These are phyloP conservation scores for Aspergillus pseudoglaucus DNA, from an alignment of 2,329 filamentous ascomycete genomes.

Conservation along the genomic window DNA sequence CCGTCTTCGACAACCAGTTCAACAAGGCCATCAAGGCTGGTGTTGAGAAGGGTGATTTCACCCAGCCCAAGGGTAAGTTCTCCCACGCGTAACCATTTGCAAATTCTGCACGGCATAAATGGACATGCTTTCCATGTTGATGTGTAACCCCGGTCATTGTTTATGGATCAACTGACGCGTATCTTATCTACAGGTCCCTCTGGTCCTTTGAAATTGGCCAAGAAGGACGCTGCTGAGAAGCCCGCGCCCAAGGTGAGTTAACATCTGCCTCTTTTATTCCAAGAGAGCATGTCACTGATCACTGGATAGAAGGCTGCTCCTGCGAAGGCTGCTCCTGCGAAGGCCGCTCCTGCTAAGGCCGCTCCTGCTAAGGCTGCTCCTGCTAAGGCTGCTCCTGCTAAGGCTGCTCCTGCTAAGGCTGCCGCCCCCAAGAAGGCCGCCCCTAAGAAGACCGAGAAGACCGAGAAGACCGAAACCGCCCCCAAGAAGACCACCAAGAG, in stretches of 20 bases:
- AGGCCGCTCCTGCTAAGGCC: too few species aligned
- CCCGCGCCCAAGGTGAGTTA: constrained; percentile 30
- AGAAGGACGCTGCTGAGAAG: constrained; percentile 56
- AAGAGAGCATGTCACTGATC: not conserved
- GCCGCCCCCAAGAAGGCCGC: constrained; percentile 16
- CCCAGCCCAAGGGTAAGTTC: constrained; percentile 78
- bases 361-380: constrained; percentile 12
- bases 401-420: constrained; percentile 15
- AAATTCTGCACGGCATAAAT: not conserved
- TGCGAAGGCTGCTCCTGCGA: constrained; percentile 12
- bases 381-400: constrained; percentile 13
- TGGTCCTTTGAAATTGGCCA: constrained; percentile 85
- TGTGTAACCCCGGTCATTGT: not conserved
- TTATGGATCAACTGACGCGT: constrained; percentile 22
- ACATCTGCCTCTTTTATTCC: not conserved
- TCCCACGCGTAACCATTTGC: not conserved
- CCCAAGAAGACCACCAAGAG: constrained; percentile 40
- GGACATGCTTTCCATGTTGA: not conserved
- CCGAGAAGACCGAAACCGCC: constrained; percentile 13
- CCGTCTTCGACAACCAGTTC: constrained; percentile 66
- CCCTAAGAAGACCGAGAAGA: constrained; percentile 37
- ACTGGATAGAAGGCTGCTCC: constrained; percentile 13
- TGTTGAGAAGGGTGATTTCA: constrained; percentile 80
- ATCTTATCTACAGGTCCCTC: constrained; percentile 57
- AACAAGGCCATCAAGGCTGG: constrained; percentile 77